Percentiles rank a stretch among this genome's conserved stretches.
Conservation (phyloP, 306 rosid genomes). For the Citrullus mucosospermus region DNA sequence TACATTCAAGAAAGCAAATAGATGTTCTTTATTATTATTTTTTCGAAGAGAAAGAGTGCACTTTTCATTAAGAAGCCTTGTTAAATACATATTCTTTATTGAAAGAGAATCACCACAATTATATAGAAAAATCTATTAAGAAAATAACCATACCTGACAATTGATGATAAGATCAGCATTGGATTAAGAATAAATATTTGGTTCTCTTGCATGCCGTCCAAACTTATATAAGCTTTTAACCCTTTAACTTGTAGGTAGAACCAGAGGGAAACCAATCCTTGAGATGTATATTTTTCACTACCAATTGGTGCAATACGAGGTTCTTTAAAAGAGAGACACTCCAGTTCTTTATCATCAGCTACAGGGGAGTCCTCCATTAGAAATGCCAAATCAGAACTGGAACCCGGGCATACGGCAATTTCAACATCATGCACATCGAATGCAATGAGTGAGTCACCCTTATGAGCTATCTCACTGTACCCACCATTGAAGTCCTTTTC, state of each 20-base stretch:
- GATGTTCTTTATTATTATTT: background rate
- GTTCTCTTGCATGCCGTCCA: constrained; percentile 28
- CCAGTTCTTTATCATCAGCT: constrained; percentile 22
- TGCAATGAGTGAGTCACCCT: constrained; percentile 30
- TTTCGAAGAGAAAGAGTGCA: background rate
- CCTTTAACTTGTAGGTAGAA: constrained; percentile 50
- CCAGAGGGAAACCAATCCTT: constrained; percentile 32
- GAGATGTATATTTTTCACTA: constrained; percentile 42
- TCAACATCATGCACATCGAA: constrained; percentile 48
- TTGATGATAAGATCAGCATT: constrained; percentile 32
- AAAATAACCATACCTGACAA: constrained; percentile 44
- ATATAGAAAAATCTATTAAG: background rate
- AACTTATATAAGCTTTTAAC: constrained; percentile 34
- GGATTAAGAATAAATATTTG: constrained; percentile 52
- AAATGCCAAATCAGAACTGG: constrained; percentile 29
- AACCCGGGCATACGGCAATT: constrained; percentile 51
- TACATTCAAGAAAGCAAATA: background rate
- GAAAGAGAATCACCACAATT: background rate
- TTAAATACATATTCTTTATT: background rate
- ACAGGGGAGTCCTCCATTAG: constrained; percentile 22
- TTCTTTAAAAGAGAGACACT: constrained; percentile 36
- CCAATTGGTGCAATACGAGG: constrained; percentile 36
- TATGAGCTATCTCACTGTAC: constrained; percentile 17
- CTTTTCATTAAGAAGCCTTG: background rate
- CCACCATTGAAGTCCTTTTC: constrained; percentile 28